Evolutionary conservation across 768 basidiomycete genomes (phyloP), one percentile per base, ranked within the genome.

Genomic region (Lepiota brunneoincarnata): DNA sequence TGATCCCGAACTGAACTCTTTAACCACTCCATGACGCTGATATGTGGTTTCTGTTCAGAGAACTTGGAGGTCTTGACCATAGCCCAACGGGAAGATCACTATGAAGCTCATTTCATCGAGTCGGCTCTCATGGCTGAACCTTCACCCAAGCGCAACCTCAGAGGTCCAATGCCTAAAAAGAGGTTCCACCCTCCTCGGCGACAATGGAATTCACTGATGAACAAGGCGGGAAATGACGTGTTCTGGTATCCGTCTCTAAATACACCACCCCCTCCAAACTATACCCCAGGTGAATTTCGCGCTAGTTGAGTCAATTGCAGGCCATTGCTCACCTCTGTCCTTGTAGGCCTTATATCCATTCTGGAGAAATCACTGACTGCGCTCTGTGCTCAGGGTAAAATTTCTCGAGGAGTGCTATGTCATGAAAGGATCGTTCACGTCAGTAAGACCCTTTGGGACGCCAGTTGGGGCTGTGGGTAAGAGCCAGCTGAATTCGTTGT

Each of bases 381-480:
- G 52, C 78, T 79, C 4, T 77, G 86, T 59, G 66, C 65, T 6
- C 77, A 73, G 50, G 83, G 82, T 2, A 56, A 61, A 20, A 83
- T 77, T 5, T 64, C 71, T 11, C 75, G 80, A 24, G 89, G 86
- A 1, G 80, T 78, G 9, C 71, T 93, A 46, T 91, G 91, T 61
- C 75, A 78, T 54, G 82, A 83, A 14, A 68, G 69, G 35, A 76
- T 79, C 1, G 84, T 89, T 2, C 83, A 90, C 61, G 72, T 89
- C 46, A 60, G 63, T 15, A 69, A 72, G 31, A 84, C 88, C 63
- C 7, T 54, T 0, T 90, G 85, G 77, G 91, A 93, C 62, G 58
- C 59, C 9, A 48, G 52, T 1, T 93, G 90, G 90, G 90, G 90
- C 12, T 89, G 87, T 59, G 88, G 86, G 87, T 80, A 62, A 54